Conservation (phyloP, 495 filamentous ascomycete species). For the Penicillium crystallinum region DNA sequence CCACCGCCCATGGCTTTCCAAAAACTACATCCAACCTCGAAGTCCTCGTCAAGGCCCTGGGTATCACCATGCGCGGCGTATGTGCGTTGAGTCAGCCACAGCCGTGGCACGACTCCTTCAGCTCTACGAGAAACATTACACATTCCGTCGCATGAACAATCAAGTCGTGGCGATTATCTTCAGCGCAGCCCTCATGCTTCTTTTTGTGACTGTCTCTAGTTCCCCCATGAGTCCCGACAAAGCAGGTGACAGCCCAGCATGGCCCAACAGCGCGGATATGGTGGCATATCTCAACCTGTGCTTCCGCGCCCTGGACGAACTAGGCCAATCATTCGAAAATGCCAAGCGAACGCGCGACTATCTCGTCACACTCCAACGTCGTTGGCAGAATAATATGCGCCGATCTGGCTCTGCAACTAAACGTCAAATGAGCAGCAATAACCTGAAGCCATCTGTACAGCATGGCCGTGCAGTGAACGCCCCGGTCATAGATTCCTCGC, state of each 20-base stretch:
- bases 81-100: slow-evolving; percentile 45
- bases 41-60: slow-evolving; percentile 41
- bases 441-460: slow-evolving; percentile 4
- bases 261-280: slow-evolving; percentile 36
- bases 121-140: slow-evolving; percentile 46
- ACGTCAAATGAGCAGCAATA: slow-evolving; percentile 29
- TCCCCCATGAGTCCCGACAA: slow-evolving; percentile 23
- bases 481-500: slow-evolving; percentile 11
- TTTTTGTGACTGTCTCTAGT: slow-evolving; percentile 42
- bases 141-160: slow-evolving; percentile 48
- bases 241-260: slow-evolving; percentile 18
- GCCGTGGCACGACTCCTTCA: slow-evolving; percentile 42
- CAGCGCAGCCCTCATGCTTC: slow-evolving; percentile 45
- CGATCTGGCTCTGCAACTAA: slow-evolving; percentile 33
- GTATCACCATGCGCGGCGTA: slow-evolving; percentile 42
- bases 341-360: slow-evolving; percentile 43
- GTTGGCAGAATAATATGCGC: slow-evolving; percentile 45
- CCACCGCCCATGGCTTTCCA: slow-evolving; percentile 48
- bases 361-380: slow-evolving; percentile 40
- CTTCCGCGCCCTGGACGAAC: slow-evolving; percentile 43
- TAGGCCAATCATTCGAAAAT: slow-evolving; percentile 45
- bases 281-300: slow-evolving; percentile 44
- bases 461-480: background rate
- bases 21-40: slow-evolving; percentile 44
- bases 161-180: slow-evolving; percentile 48